A percentile compares a stretch with the other conserved stretches of the same genome.
phyloP scores from a whole-genome alignment of 106 monocot genomes.

The Posidonia australis region DNA sequence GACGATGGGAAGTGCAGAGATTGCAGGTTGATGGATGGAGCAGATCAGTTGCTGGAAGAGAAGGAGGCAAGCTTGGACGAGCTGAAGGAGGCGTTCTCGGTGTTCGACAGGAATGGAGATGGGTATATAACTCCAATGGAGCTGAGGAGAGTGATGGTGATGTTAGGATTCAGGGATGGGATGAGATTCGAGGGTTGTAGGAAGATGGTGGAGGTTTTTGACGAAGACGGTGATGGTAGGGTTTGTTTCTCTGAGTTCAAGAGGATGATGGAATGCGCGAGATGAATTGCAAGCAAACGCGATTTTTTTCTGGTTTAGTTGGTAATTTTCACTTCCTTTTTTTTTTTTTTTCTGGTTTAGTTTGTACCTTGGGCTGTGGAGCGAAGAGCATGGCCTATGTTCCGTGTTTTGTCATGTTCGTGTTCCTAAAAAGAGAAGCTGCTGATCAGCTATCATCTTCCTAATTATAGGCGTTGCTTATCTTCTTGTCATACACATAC shows the following conservation, averaged over 20 bases:
- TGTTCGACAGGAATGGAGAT: conserved; percentile 43
- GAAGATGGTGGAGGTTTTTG: conserved; percentile 30
- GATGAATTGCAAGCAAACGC: no score
- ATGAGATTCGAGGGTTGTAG: conserved; percentile 1
- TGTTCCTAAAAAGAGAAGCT: no score
- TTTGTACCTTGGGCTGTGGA: no score
- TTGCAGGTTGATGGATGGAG: conserved; percentile 1
- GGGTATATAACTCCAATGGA: conserved; percentile 38
- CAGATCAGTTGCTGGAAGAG: conserved; percentile 23
- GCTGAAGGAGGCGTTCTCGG: conserved; percentile 36
- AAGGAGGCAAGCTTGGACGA: conserved; percentile 40
- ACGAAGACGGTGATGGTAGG: conserved; percentile 45
- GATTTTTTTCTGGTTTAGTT: no score
- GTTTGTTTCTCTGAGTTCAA: conserved; percentile 41
- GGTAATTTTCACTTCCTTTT: no score
- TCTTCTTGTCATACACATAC: no score
- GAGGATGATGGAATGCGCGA: conserved; percentile 29
- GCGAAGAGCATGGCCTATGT: no score
- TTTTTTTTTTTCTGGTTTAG: no score
- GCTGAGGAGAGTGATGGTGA: conserved; percentile 36
- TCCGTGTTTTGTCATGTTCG: no score
- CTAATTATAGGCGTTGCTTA: no score
- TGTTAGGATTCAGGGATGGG: conserved; percentile 26
- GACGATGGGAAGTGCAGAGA: background rate
- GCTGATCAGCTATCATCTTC: no score